Conservation (phyloP, 169 alveolate genomes). For the Plasmodium gaboni region DNA sequence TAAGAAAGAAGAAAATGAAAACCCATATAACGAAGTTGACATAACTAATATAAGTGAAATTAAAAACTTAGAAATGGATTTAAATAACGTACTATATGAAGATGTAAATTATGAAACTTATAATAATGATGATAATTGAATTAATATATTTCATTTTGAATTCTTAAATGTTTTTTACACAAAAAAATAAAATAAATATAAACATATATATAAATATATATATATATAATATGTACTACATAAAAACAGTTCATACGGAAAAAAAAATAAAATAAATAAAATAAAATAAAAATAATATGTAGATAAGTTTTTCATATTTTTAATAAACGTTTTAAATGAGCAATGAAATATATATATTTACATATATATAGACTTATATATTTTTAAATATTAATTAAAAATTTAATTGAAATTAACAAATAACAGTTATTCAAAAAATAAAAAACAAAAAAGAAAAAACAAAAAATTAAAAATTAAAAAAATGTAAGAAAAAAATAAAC, state of each 20-base stretch:
- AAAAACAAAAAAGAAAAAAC: background rate
- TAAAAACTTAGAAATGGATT: constrained; percentile 49
- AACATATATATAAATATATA: background rate
- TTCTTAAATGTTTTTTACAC: background rate
- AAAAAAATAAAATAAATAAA: background rate
- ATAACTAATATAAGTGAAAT: constrained; percentile 21
- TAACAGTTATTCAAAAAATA: background rate
- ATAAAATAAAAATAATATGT: background rate
- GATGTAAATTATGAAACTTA: constrained; percentile 51
- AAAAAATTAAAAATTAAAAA: background rate
- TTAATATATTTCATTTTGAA: background rate
- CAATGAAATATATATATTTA: too few species aligned
- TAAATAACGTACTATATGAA: constrained; percentile 56
- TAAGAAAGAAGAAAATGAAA: background rate
- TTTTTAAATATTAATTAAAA: constrained; percentile 8
- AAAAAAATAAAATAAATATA: background rate
- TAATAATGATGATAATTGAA: constrained; percentile 49
- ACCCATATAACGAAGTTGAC: constrained; percentile 4
- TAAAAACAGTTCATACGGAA: too few species aligned
- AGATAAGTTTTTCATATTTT: background rate
- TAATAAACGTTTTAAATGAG: too few species aligned
- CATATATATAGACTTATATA: background rate
- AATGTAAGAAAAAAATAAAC: background rate
- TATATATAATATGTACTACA: background rate
- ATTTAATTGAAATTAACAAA: constrained; percentile 1